These are phyloP conservation scores for Citrus inodora DNA, from an alignment of 345 rosid species.

Conservation along the genomic window DNA sequence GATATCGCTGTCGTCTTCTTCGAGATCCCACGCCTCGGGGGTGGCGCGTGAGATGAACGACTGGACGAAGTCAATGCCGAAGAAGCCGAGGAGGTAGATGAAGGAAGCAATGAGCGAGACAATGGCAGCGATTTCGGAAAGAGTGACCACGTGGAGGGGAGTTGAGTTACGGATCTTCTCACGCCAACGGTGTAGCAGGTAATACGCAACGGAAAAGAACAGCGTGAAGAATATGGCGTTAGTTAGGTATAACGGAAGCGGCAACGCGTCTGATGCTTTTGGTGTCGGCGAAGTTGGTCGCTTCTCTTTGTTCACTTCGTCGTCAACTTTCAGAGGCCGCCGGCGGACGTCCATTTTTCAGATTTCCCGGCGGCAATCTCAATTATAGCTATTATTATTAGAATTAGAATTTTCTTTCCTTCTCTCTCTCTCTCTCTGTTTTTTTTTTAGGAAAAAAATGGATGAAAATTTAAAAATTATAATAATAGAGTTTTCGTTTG, in stretches of 20 bases:
- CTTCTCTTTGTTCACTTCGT: neutral
- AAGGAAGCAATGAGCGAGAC: constrained; percentile 74
- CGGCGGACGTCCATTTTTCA: constrained; percentile 51
- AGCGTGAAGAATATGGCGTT: constrained; percentile 83
- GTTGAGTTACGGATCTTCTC: constrained; percentile 87
- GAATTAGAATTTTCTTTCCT: no score
- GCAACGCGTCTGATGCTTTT: constrained; percentile 81
- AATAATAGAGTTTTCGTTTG: no score
- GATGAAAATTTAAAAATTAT: no score
- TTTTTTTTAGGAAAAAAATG: neutral
- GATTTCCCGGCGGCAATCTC: constrained; percentile 3
- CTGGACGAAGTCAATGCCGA: constrained; percentile 88
- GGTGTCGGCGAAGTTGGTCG: constrained; percentile 25
- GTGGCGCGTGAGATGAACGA: constrained; percentile 69
- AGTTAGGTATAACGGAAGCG: constrained; percentile 71
- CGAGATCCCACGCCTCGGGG: constrained; percentile 53
- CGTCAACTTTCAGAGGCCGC: constrained; percentile 28
- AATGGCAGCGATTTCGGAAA: constrained; percentile 70
- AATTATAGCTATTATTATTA: neutral
- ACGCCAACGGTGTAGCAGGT: constrained; percentile 86
- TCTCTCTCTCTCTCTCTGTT: no score
- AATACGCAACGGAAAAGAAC: constrained; percentile 87
- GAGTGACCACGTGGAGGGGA: constrained; percentile 78
- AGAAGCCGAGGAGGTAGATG: constrained; percentile 78
- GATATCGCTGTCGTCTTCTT: constrained; percentile 22